Evolutionary conservation across 2,329 filamentous ascomycete species (phyloP), one percentile per base, ranked within the genome.

Genomic region (Coleophoma cylindrospora): DNA sequence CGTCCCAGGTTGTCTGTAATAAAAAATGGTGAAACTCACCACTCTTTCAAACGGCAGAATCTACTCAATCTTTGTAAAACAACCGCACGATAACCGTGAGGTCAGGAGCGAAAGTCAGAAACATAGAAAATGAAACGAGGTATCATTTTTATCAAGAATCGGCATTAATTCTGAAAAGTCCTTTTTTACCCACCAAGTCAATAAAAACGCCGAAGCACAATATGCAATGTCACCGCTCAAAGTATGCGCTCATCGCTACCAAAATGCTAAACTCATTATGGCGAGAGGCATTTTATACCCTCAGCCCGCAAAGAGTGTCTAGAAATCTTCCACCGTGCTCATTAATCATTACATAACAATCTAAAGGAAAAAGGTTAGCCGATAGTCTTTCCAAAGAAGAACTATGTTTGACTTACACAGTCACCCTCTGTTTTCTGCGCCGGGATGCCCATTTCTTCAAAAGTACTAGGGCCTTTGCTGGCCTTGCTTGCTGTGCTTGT

Each of bases 361-460:
- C 63, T 65, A 21, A 7, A 27, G 27, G 27, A 5, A 27, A 27
- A 5, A 10, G 27, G 27, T 27, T 10, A 27, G 27, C 27, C 7
- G 4, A 27, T 8, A 5, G 3, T n/a, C 8, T 15, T 27, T 34
- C 54, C 36, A 54, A 55, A 47, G 50, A 45, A 33, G 34, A 15
- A 17, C 19, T n/a, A 15, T n/a, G 19, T 4, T 33, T 15, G 22
- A 62, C 65, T 61, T 66, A 96, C 91, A 74, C 92, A 99, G 70
- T 97, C 91, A 58, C 81, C 81, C n/a, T 96, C 89, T 54, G 85
- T 80, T 69, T 94, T 91, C 44, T 78, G 84, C 61, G 84, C 80
- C 7, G 91, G 89, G 60, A 99, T 92, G 37, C 94, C 94, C 94
- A 99, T 99, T 66, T 95, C 91, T 66, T 96, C 92, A 67, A 99